Evolutionary conservation across 805 yeast species (phyloP).

Genomic region (Wickerhamomyces subpelliculosus): DNA sequence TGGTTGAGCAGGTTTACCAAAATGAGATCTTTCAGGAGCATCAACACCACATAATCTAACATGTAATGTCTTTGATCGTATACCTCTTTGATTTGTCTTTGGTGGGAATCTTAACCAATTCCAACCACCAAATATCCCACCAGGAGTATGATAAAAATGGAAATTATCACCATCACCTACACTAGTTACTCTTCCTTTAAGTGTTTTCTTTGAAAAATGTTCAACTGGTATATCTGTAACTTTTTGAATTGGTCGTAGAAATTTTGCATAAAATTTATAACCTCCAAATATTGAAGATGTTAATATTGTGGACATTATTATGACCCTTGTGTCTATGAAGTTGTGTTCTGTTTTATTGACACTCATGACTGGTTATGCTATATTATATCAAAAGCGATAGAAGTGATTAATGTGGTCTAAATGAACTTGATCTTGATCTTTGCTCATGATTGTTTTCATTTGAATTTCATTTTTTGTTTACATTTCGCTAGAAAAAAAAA

Average conservation of each 20-base stretch:
- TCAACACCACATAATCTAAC: slow-evolving; percentile 88
- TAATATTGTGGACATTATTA: slow-evolving; percentile 24
- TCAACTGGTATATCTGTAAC: slow-evolving; percentile 43
- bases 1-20: slow-evolving; percentile 90
- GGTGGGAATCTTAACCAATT: slow-evolving; percentile 80
- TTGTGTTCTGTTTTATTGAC: no score
- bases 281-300: slow-evolving; percentile 36
- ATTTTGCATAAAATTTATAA: slow-evolving; percentile 35
- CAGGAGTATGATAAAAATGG: slow-evolving; percentile 89
- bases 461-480: neutral
- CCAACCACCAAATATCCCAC: slow-evolving; percentile 87
- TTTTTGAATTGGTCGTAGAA: slow-evolving; percentile 43
- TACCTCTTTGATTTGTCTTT: slow-evolving; percentile 34
- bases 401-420: no score
- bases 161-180: slow-evolving; percentile 97
- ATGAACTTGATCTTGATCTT: neutral
- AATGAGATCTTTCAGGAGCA: slow-evolving; percentile 94
- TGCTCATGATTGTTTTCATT: neutral
- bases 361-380: neutral
- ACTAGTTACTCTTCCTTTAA: slow-evolving; percentile 72
- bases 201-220: slow-evolving; percentile 35
- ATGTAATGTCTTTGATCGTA: slow-evolving; percentile 62
- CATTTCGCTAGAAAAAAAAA: neutral
- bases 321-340: slow-evolving; percentile 15
- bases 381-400: neutral